Base-by-base conservation (phyloP, 768 basidiomycete genomes). In the Lactifluus rugatus region DNA sequence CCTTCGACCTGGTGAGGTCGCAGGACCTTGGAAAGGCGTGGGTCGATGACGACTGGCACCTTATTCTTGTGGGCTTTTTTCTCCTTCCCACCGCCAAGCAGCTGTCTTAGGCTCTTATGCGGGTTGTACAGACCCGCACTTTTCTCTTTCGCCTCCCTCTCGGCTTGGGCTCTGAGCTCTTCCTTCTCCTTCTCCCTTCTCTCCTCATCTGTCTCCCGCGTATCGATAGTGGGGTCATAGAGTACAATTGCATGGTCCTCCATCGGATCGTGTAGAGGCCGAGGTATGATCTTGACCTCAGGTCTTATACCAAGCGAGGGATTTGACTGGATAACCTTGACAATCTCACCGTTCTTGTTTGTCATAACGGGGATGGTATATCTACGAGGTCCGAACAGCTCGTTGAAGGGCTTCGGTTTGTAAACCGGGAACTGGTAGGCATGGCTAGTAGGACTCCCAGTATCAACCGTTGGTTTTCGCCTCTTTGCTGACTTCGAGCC, bases 1-100 rank as follows among this genome's bases (percentile, higher is more conserved):
- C 95, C 95, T 70, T 98, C 96, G 25, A 99, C 83, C 71, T 99
- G 95, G 84, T 99, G 95, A 19, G 95, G 95, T 46, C 95, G 81
- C 26, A 99, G 78, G 17, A 95, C 89, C 69, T 91, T 95, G 34
- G 80, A 73, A 36, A 99, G 73, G 39, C 80, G 77, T 5, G 95
- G 95, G 68, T 97, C 95, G 44, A 99, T 96, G 39, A 99, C 96
- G 11, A 99, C 95, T 2, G 95, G 88, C 3, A 99, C 92, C 71
- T 96, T 98, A 14, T 78, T 74, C 19, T 74, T 71, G 54, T 78
- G 76, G 60, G 78, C 77, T 67, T 85, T 86, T 75, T 83, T 82
- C 65, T 80, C 80, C 63, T 78, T 80, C 21, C 78, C 80, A 67
- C 89, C 82, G 19, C 90, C 92, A 10, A 92, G 75, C 58, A 93